Evolutionary conservation across 345 rosid species (phyloP).

Genomic region (Theobroma cacao): DNA sequence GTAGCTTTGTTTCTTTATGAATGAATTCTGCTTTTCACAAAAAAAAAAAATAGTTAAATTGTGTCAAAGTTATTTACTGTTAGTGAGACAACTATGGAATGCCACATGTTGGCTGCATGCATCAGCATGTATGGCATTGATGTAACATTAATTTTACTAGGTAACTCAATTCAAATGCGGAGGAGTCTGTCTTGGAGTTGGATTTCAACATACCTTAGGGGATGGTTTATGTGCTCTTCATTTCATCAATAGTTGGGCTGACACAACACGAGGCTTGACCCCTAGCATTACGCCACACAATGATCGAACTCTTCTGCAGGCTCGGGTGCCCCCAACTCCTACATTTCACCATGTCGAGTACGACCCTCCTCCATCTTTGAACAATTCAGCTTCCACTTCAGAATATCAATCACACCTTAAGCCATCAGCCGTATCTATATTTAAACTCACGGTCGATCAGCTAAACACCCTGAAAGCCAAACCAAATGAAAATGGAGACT

Average conservation of each 20-base stretch:
- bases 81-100: too few relatives aligned
- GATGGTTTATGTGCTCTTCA: constrained; percentile 25
- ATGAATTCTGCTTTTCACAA: too few relatives aligned
- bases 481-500: background rate
- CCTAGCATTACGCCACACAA: background rate
- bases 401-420: background rate
- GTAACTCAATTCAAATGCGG: constrained; percentile 34
- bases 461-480: constrained; percentile 22
- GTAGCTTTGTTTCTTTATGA: too few relatives aligned
- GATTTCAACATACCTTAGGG: constrained; percentile 19
- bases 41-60: too few relatives aligned
- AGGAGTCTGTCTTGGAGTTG: constrained; percentile 22
- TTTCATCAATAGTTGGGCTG: constrained; percentile 29
- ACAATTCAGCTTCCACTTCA: background rate
- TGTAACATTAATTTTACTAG: background rate
- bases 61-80: too few relatives aligned
- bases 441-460: constrained; percentile 19
- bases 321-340: constrained; percentile 17
- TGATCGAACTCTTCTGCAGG: constrained; percentile 14
- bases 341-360: constrained; percentile 24
- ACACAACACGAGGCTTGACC: constrained; percentile 25
- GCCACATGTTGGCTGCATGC: too few relatives aligned
- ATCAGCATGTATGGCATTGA: too few relatives aligned
- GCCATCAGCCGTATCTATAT: background rate
- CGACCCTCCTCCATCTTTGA: constrained; percentile 13